Conservation (phyloP, 1,284 basidiomycete species). For the Melampsora allii-populina region DNA sequence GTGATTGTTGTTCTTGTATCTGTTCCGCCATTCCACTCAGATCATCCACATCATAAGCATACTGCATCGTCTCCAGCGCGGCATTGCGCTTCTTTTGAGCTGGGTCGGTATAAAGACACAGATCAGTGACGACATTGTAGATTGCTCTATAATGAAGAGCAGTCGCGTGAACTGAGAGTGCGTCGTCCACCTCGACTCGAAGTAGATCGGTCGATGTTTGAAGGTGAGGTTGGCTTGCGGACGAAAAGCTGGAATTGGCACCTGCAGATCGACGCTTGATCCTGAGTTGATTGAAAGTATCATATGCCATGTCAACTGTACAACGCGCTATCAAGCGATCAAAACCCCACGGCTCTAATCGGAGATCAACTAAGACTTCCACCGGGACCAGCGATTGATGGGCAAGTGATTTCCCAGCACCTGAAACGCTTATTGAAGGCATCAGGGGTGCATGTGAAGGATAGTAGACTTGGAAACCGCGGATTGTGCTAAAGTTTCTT, state of each 20-base stretch:
- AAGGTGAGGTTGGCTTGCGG: constrained; percentile 41
- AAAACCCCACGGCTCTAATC: constrained; percentile 75
- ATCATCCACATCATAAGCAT: constrained; percentile 55
- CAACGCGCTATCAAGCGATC: constrained; percentile 88
- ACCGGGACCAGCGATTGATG: constrained; percentile 63
- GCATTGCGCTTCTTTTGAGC: constrained; percentile 71
- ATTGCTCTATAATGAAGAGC: constrained; percentile 81
- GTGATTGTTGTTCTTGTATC: constrained; percentile 40
- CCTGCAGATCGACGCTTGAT: constrained; percentile 45
- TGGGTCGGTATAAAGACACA: constrained; percentile 83
- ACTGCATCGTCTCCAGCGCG: constrained; percentile 72
- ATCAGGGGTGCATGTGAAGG: constrained; percentile 56
- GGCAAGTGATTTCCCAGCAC: constrained; percentile 19
- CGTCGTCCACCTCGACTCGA: constrained; percentile 39
- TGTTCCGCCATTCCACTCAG: constrained; percentile 41
- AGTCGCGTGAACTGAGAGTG: constrained; percentile 80
- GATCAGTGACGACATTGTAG: constrained; percentile 80
- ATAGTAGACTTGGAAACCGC: constrained; percentile 83
- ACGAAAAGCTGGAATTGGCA: constrained; percentile 37
- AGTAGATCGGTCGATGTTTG: constrained; percentile 41
- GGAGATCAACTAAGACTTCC: constrained; percentile 79
- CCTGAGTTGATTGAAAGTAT: constrained; percentile 90
- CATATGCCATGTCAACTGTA: constrained; percentile 78
- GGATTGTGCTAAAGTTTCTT: constrained; percentile 70
- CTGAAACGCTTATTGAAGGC: constrained; percentile 6